These are phyloP conservation scores for Cytospora schulzeri DNA, from an alignment of 2,329 filamentous ascomycete genomes.

Conservation along the genomic window DNA sequence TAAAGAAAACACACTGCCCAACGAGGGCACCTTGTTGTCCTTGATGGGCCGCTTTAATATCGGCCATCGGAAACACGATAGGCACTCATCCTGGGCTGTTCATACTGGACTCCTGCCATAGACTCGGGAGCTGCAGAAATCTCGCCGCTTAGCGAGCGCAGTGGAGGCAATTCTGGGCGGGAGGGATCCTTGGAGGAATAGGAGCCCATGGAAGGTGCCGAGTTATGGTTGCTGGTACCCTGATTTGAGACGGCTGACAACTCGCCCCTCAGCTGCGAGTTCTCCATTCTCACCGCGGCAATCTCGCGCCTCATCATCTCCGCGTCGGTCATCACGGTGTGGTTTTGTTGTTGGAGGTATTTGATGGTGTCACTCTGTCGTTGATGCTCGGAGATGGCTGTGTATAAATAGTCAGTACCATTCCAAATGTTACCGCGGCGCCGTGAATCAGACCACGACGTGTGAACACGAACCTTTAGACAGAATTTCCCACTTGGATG, in stretches of 20 bases:
- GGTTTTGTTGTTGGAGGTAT: slow-evolving; percentile 48
- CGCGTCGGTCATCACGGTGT: slow-evolving; percentile 45
- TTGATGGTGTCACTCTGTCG: slow-evolving; percentile 54
- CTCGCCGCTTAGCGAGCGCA: slow-evolving; percentile 53
- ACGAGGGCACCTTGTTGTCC: not conserved
- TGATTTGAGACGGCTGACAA: slow-evolving; percentile 34
- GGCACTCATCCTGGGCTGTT: slow-evolving; percentile 50
- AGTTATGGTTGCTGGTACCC: slow-evolving; percentile 29
- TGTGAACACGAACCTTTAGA: slow-evolving; percentile 69
- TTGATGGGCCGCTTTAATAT: slow-evolving; percentile 29
- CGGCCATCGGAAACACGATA: slow-evolving; percentile 44
- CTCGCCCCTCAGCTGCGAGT: slow-evolving; percentile 48
- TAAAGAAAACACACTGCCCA: not conserved
- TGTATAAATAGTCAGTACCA: not conserved
- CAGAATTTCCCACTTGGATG: slow-evolving; percentile 87
- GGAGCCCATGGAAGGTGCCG: slow-evolving; percentile 30
- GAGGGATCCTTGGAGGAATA: slow-evolving; percentile 35
- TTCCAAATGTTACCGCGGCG: not conserved
- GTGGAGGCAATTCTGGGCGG: slow-evolving; percentile 58
- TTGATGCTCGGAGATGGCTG: slow-evolving; percentile 66
- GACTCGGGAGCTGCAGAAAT: slow-evolving; percentile 54
- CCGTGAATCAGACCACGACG: not conserved
- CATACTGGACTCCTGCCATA: slow-evolving; percentile 69
- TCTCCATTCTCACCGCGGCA: slow-evolving; percentile 50
- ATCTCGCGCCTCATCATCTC: slow-evolving; percentile 54